Base-by-base conservation (phyloP, 208 protist species). In the Vickermania spadyakhi region DNA sequence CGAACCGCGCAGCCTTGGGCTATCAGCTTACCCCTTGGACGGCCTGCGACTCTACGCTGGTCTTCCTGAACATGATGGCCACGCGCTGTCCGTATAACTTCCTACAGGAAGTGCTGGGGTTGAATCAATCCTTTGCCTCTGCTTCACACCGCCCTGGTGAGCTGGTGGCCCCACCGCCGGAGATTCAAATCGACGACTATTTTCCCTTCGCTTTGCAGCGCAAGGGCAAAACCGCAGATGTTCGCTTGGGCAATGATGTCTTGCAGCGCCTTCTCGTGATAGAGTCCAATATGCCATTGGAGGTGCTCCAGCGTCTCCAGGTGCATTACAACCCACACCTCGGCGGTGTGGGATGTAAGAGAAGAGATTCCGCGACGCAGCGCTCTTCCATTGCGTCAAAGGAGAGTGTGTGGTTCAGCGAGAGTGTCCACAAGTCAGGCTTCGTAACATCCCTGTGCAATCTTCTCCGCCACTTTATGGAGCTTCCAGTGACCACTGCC, bases 321-420 rank as follows among this genome's bases (percentile, higher is more conserved):
- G 59, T 31, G 22, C 22, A 52, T 13, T 56, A 53, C 18, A 66
- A 68, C 23, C 13, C 31, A 29, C 36, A 56, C 5, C 62, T 56
- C 22, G 14, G 52, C 51, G 18, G n/a, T 22, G 14, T 62, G 66
- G 62, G 51, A 52, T 41, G 57, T 70, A 29, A 66, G 63, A 60
- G 60, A 56, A 21, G 51, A 26, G 23, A 23, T 28, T 45, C 28
- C 26, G 45, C 56, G 25, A 18, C 11, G 50, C 4, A 23, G n/a
- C n/a, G n/a, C 36, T 45, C 36, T 18, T 18, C 36, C 36, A 45
- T 18, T n/a, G 36, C 11, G 54, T 23, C n/a, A 23, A 0, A 31
- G 49, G 23, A 86, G 79, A n/a, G n/a, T 31, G 68, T 53, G 28
- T 90, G 79, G 79, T 75, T 81, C 42, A 67, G 84, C 56, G 50